Evolutionary conservation across 768 basidiomycete species (phyloP).

Genomic region (Tulasnella calospora): DNA sequence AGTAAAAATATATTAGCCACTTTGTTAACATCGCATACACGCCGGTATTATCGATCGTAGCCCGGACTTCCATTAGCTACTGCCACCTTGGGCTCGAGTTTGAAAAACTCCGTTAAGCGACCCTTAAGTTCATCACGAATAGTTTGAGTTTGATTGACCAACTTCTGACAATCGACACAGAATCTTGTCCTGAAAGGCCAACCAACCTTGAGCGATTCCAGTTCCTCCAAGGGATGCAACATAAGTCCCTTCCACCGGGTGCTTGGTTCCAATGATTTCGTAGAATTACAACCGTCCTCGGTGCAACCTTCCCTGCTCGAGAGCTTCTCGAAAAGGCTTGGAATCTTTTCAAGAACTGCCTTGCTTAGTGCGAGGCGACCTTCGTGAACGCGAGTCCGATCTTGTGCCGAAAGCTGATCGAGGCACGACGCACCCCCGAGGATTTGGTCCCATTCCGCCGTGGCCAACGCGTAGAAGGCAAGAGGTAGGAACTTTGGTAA

Average conservation of each 20-base stretch:
- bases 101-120: background rate
- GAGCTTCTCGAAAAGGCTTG: background rate
- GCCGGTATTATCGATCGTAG: no score
- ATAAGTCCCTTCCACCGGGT: background rate
- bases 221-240: background rate
- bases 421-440: background rate
- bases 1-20: no score
- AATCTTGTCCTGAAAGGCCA: background rate
- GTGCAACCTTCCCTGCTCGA: background rate
- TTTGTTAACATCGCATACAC: no score
- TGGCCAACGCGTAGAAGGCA: background rate
- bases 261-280: background rate
- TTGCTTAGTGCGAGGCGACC: background rate
- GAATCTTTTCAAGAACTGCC: background rate
- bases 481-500: background rate
- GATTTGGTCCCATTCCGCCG: background rate
- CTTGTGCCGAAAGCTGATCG: background rate
- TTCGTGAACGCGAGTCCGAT: background rate
- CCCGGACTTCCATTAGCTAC: no score
- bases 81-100: background rate
- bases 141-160: background rate
- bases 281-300: background rate
- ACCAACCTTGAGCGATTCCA: background rate
- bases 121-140: background rate
- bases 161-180: background rate